A percentile compares a stretch with the other conserved stretches of the same genome.
Evolutionary conservation across 2,329 filamentous ascomycete genomes (phyloP).

Genomic region (Phoma sp.): DNA sequence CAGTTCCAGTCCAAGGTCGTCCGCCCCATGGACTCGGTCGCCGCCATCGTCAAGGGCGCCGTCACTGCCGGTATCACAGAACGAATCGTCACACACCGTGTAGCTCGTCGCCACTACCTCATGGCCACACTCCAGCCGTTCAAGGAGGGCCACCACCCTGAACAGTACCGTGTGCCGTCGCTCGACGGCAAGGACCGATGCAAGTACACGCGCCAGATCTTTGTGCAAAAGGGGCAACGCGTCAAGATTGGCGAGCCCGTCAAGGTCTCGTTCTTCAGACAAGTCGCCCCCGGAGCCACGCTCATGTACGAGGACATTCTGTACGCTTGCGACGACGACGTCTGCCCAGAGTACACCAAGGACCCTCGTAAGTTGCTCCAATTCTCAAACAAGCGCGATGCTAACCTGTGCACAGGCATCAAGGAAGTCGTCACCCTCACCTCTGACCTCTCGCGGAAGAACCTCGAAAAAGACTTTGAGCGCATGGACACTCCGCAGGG

Average conservation of each 20-base stretch:
- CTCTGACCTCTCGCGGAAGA: slow-evolving; percentile 95
- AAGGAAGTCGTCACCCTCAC: slow-evolving; percentile 99
- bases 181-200: slow-evolving; percentile 97
- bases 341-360: slow-evolving; percentile 98
- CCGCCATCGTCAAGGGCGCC: slow-evolving; percentile 97
- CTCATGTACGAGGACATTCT: slow-evolving; percentile 99
- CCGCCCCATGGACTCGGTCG: slow-evolving; percentile 97
- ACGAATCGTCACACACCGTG: slow-evolving; percentile 93
- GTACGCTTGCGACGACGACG: slow-evolving; percentile 96
- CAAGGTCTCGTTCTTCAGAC: slow-evolving; percentile 98
- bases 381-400: neutral
- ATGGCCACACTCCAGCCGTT: slow-evolving; percentile 99
- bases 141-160: slow-evolving; percentile 97
- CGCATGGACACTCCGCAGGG: slow-evolving; percentile 98
- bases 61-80: slow-evolving; percentile 98
- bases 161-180: slow-evolving; percentile 95
- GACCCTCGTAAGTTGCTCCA: slow-evolving; percentile 83
- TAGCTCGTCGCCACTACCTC: slow-evolving; percentile 95
- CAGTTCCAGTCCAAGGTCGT: slow-evolving; percentile 99
- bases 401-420: slow-evolving; percentile 69
- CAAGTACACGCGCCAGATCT: slow-evolving; percentile 98
- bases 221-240: slow-evolving; percentile 97
- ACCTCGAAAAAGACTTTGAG: slow-evolving; percentile 98
- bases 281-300: slow-evolving; percentile 94
- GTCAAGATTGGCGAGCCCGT: slow-evolving; percentile 99